phyloP scores from a whole-genome alignment of 441 rosid species.

The Jatropha multifida region DNA sequence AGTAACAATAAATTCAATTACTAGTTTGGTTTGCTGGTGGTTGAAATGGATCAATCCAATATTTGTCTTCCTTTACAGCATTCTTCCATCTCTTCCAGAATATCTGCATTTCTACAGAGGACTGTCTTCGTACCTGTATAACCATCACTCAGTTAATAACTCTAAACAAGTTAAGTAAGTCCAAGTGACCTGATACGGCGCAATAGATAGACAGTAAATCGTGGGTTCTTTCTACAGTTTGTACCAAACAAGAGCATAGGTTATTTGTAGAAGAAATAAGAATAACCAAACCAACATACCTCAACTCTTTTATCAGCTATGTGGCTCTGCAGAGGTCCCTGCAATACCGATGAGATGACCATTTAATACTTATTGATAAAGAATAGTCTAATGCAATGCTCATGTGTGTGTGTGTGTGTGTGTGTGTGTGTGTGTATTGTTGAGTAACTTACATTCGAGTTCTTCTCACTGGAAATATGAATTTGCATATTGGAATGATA shows the following conservation, averaged over 20 bases:
- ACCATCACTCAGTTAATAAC: neutral
- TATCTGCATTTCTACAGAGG: constrained; percentile 65
- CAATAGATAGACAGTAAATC: too few species aligned
- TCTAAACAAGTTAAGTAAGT: neutral
- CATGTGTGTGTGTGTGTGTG: too few species aligned
- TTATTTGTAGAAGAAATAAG: too few species aligned
- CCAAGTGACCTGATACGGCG: neutral
- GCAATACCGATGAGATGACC: constrained; percentile 22
- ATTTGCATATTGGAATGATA: neutral
- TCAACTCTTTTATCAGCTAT: constrained; percentile 54
- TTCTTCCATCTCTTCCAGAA: constrained; percentile 67
- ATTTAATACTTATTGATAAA: neutral
- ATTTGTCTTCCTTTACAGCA: constrained; percentile 57
- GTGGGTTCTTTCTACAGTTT: neutral
- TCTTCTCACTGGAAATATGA: neutral
- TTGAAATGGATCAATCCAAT: constrained; percentile 83
- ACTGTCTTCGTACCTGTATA: constrained; percentile 70
- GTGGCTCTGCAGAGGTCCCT: constrained; percentile 39
- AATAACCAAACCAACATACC: constrained; percentile 33
- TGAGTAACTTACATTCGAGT: neutral
- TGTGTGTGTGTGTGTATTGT: too few species aligned
- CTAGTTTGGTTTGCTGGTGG: constrained; percentile 28
- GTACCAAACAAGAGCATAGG: neutral
- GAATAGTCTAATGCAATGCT: neutral
- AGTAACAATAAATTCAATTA: constrained; percentile 11